Evolutionary conservation across 2,329 filamentous ascomycete genomes (phyloP), one percentile per base, ranked within the genome.

Genomic region (Fusarium longipes): DNA sequence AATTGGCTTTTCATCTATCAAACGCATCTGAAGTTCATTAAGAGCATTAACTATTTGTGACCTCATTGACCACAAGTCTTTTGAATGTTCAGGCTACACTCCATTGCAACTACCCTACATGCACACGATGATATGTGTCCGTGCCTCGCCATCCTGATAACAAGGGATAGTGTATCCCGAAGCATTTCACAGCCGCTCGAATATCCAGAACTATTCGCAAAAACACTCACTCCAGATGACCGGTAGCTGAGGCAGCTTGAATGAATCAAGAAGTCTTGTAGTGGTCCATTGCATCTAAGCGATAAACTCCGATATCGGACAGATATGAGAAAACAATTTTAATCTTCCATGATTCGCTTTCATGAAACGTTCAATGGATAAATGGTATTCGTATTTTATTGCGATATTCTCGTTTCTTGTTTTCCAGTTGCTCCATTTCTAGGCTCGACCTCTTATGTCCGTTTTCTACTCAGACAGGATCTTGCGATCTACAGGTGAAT

Each of bases 351-450:
- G 8, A 3, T n/a, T 6, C 5, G 5, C 12, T 30, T 14, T 29
- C 14, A 17, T 2, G 22, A 10, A 43, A n/a, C 20, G 4, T 17
- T 27, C 6, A 49, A 49, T 36, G 3, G 20, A 12, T 60, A 45
- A 36, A 3, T 29, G 6, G 3, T 27, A 9, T 11, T 17, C 39
- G 11, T 39, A 20, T 24, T 52, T 40, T 47, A 50, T 45, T 53
- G 22, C 24, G 52, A 20, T 51, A 33, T 22, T 27, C 57, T 65
- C 39, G 24, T 64, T 58, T 30, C 29, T 56, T 68, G 15, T 25
- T 53, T 38, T 35, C n/a, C 29, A 38, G 14, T 33, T 36, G 30
- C 29, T 40, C 30, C 18, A 7, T 44, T 35, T 30, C 18, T 25
- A 27, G 27, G 17, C 2, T 9, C 20, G 18, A 48, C 43, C 29